Conservation (phyloP, 2,329 filamentous ascomycete species). For the Monosporascus cannonballus region DNA sequence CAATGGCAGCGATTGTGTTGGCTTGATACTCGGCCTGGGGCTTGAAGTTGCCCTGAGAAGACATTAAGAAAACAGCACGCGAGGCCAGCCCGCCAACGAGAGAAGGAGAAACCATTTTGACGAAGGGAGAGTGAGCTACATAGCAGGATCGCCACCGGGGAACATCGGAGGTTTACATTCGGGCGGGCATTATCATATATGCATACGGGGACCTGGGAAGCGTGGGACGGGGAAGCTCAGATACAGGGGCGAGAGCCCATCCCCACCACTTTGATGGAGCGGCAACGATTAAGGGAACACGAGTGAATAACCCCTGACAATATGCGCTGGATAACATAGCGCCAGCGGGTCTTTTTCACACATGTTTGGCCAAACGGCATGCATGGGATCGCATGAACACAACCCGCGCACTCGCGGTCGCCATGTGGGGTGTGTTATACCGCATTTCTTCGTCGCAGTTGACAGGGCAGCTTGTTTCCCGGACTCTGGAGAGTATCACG, state of each 20-base stretch:
- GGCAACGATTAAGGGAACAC: background rate
- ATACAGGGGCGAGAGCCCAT: background rate
- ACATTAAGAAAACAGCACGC: constrained; percentile 25
- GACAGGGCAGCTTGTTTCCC: background rate
- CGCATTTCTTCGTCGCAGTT: too few species aligned
- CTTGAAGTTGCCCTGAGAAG: constrained; percentile 17
- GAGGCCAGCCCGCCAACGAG: constrained; percentile 22
- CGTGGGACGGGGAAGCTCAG: background rate
- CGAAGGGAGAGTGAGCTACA: background rate
- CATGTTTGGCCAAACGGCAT: background rate
- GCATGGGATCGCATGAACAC: background rate
- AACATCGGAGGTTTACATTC: background rate
- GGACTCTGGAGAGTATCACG: background rate
- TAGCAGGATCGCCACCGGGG: background rate
- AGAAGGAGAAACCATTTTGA: constrained; percentile 24
- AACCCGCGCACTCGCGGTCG: too few species aligned
- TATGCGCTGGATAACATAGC: background rate
- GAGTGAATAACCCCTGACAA: background rate
- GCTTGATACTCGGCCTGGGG: constrained; percentile 17
- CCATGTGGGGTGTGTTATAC: too few species aligned
- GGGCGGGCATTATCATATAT: background rate
- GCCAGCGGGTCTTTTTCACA: background rate
- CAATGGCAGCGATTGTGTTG: constrained; percentile 18
- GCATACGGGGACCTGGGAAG: background rate
- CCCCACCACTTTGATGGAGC: background rate